Evolutionary conservation across 2,329 filamentous ascomycete genomes (phyloP).

Genomic region (Sclerotinia sclerotiorum): DNA sequence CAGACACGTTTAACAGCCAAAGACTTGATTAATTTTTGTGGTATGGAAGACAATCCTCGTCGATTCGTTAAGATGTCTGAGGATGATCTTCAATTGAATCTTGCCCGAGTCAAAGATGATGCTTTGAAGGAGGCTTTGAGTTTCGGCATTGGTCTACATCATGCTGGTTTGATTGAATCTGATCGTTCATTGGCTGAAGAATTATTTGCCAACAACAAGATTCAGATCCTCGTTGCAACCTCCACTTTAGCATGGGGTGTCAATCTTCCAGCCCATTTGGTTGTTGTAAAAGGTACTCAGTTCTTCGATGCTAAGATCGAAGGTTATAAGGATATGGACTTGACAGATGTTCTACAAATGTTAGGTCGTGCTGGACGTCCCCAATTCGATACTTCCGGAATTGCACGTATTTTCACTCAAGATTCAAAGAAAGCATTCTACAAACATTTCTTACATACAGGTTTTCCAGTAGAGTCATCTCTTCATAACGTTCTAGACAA

Average conservation of each 20-base stretch:
- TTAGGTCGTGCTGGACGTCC: constrained; percentile 91
- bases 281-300: constrained; percentile 97
- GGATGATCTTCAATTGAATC: constrained; percentile 84
- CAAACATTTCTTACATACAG: constrained; percentile 97
- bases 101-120: constrained; percentile 89
- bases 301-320: constrained; percentile 98
- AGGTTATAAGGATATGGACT: constrained; percentile 97
- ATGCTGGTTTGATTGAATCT: constrained; percentile 93
- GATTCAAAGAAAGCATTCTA: constrained; percentile 99
- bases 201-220: constrained; percentile 95
- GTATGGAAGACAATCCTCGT: constrained; percentile 96
- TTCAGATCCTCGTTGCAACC: constrained; percentile 93
- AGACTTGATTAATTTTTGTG: constrained; percentile 94
- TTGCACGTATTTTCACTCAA: constrained; percentile 96
- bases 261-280: constrained; percentile 92
- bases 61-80: constrained; percentile 93
- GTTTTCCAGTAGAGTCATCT: constrained; percentile 95
- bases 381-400: constrained; percentile 93
- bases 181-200: constrained; percentile 91
- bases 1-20: constrained; percentile 95
- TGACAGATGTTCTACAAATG: constrained; percentile 98
- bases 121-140: constrained; percentile 90
- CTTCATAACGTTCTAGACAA: constrained; percentile 96
- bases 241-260: constrained; percentile 93
- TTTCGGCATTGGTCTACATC: constrained; percentile 95